phyloP scores from a whole-genome alignment of 2,329 filamentous ascomycete genomes.

The Chrysosphaeria jannelii region DNA sequence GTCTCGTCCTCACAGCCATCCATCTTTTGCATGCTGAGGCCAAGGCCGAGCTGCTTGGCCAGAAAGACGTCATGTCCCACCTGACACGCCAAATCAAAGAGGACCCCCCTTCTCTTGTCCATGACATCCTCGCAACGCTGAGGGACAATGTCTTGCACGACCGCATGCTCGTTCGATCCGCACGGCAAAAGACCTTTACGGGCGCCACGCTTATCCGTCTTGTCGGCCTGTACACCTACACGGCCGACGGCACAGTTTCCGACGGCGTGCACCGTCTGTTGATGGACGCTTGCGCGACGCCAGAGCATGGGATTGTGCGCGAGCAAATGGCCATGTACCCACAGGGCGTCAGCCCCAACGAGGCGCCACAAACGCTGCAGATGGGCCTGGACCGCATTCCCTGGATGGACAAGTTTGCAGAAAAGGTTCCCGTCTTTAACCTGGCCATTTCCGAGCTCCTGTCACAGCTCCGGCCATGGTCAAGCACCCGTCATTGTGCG shows the following conservation, averaged over 20 bases:
- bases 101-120: slow-evolving; percentile 45
- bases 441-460: slow-evolving; percentile 49
- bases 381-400: slow-evolving; percentile 35
- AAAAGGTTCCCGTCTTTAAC: slow-evolving; percentile 48
- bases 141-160: slow-evolving; percentile 47
- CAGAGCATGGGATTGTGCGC: slow-evolving; percentile 42
- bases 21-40: slow-evolving; percentile 47
- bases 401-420: slow-evolving; percentile 35
- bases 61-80: slow-evolving; percentile 36
- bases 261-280: slow-evolving; percentile 49
- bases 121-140: slow-evolving; percentile 43
- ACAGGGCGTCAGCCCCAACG: slow-evolving; percentile 28
- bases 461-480: slow-evolving; percentile 54
- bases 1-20: slow-evolving; percentile 52
- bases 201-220: slow-evolving; percentile 43
- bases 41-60: slow-evolving; percentile 58
- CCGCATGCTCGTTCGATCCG: slow-evolving; percentile 35
- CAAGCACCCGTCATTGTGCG: slow-evolving; percentile 51
- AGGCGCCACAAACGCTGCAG: slow-evolving; percentile 8
- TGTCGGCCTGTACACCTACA: slow-evolving; percentile 35
- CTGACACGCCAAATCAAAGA: slow-evolving; percentile 50
- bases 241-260: slow-evolving; percentile 34
- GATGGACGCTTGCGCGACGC: slow-evolving; percentile 40
- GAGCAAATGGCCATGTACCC: slow-evolving; percentile 66
- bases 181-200: slow-evolving; percentile 50